Percentiles rank a stretch among this genome's conserved stretches.
These are phyloP conservation scores for Lasiodiplodia citricola DNA, from an alignment of 2,329 filamentous ascomycete species.

Conservation along the genomic window DNA sequence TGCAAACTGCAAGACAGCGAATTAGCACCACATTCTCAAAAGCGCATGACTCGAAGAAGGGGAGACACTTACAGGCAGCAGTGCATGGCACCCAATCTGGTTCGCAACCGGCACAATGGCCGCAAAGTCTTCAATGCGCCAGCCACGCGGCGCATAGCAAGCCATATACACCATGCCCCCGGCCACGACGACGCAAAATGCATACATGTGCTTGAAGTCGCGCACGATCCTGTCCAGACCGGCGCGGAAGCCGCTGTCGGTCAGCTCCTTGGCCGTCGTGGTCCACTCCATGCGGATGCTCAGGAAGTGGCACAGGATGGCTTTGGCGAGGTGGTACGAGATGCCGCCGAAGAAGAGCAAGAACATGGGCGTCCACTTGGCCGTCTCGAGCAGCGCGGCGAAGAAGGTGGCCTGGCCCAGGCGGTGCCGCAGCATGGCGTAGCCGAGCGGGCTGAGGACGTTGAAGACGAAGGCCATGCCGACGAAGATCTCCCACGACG, in stretches of 20 bases:
- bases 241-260: conserved; percentile 1
- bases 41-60: background rate
- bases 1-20: background rate
- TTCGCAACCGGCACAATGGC: conserved; percentile 27
- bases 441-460: conserved; percentile 18
- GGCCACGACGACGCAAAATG: background rate
- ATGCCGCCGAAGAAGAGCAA: conserved; percentile 30
- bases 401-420: conserved; percentile 27
- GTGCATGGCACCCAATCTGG: conserved; percentile 27
- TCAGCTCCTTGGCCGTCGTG: conserved; percentile 24
- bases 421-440: conserved; percentile 29
- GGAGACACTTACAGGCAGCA: conserved; percentile 25
- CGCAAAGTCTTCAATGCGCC: conserved; percentile 26
- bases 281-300: conserved; percentile 27
- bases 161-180: conserved; percentile 27
- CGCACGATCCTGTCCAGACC: conserved; percentile 7
- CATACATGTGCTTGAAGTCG: conserved; percentile 21
- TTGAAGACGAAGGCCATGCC: conserved; percentile 29
- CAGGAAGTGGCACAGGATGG: conserved; percentile 29
- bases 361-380: conserved; percentile 31
- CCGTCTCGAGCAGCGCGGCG: conserved; percentile 26
- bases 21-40: background rate
- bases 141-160: conserved; percentile 27
- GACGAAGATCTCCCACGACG: conserved; percentile 28
- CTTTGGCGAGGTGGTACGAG: conserved; percentile 28